Evolutionary conservation across 1,284 basidiomycete genomes (phyloP), one percentile per base, ranked within the genome.

Genomic region (Ganoderma leucocontextum): DNA sequence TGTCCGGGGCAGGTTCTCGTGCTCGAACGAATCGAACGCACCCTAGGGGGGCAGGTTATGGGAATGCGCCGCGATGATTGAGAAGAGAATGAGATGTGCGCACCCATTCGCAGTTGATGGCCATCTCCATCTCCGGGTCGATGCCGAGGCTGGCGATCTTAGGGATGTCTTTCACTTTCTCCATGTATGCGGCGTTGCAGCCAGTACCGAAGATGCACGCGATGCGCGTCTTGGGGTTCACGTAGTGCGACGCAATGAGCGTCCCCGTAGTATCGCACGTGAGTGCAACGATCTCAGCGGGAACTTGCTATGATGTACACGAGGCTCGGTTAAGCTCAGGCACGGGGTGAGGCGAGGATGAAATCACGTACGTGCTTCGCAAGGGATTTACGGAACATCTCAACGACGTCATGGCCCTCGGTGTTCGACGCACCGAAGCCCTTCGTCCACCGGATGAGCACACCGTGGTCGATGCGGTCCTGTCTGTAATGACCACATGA

Each of bases 241-340:
- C 96, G 76, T 99, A 99, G 83, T 95, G 93, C 7, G 96, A 98
- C 7, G 97, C 97, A 74, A 99, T 96, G 42, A 99, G 89, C 4
- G 97, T 98, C 63, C 97, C 97, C 0, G 97, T 99, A 0, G 97
- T 99, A 82, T 99, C 97, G 81, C 98, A 99, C 80, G 97, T 97
- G 33, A 97, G 83, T 0, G 96, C 95, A 7, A 93, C 92, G 49
- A 98, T 82, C 68, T 88, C 84, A 59, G 96, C 90, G 1, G 93
- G 95, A 17, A 94, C 83, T 62, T 88, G 78, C 92, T 93, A 29
- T 29, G 29, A 29, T 29, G 29, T 29, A 72, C 38, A 68, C 42
- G 41, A 47, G 13, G 68, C 36, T 60, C 57, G 71, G 47, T 73
- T 41, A 67, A 62, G 63, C 41, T 66, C 59, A 41, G 38, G 44